Percentiles rank a stretch among this genome's conserved stretches.
Evolutionary conservation across 108 stramenopile species (phyloP).

Genomic region (Nannochloropsis gaditana): DNA sequence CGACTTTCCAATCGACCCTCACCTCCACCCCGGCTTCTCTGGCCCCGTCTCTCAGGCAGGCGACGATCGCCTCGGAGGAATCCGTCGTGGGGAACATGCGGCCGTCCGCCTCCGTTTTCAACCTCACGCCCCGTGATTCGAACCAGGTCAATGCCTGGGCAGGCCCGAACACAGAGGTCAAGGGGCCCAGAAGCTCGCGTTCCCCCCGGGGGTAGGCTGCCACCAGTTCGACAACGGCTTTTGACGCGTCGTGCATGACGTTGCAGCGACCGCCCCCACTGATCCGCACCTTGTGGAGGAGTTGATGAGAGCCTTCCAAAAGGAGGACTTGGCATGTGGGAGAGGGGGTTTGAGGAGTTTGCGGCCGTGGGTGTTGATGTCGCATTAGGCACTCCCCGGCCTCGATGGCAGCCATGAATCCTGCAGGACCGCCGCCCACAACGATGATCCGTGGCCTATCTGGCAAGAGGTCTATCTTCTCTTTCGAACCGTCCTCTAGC

Average conservation of each 20-base stretch:
- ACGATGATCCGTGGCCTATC: constrained; percentile 32
- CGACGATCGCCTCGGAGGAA: constrained; percentile 75
- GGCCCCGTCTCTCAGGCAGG: constrained; percentile 64
- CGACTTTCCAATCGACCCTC: background rate
- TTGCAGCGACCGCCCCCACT: constrained; percentile 87
- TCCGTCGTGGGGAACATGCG: constrained; percentile 90
- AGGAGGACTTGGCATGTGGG: constrained; percentile 60
- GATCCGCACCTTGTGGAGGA: constrained; percentile 80
- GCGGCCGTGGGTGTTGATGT: background rate
- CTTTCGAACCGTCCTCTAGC: no score
- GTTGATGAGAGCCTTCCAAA: constrained; percentile 68
- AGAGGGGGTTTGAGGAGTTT: background rate
- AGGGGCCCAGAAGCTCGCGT: constrained; percentile 71
- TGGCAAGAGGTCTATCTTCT: no score
- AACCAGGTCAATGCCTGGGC: constrained; percentile 75
- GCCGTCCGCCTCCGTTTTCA: constrained; percentile 85
- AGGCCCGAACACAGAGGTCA: constrained; percentile 68
- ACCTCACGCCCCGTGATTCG: constrained; percentile 67
- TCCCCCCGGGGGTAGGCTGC: constrained; percentile 75
- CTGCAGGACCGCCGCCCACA: constrained; percentile 50
- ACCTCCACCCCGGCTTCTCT: constrained; percentile 61
- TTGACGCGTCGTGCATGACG: constrained; percentile 78
- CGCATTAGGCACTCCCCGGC: constrained; percentile 29
- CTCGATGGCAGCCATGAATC: constrained; percentile 53
- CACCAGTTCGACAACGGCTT: constrained; percentile 60